phyloP scores from a whole-genome alignment of 2,329 filamentous ascomycete genomes.

The Daldinia eschscholtzii region DNA sequence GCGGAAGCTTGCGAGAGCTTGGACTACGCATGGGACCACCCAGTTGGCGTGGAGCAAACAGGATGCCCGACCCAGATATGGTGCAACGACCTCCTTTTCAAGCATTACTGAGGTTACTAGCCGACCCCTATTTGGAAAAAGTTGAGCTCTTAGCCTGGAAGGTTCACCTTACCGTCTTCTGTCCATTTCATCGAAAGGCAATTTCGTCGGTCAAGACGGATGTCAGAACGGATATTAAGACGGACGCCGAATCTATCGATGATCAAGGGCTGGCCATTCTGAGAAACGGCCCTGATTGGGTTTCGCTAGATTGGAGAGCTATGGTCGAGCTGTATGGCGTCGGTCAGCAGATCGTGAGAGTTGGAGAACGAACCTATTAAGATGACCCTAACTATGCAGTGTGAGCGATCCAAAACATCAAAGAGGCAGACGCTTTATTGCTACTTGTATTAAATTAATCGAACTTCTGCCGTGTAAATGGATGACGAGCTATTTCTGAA shows the following conservation, averaged over 20 bases:
- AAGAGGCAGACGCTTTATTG: constrained; percentile 1
- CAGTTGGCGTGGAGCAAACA: constrained; percentile 33
- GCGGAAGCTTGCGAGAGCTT: constrained; percentile 47
- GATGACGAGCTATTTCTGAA: neutral
- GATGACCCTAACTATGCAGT: neutral
- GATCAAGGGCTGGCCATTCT: constrained; percentile 43
- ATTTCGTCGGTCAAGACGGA: constrained; percentile 25
- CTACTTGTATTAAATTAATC: neutral
- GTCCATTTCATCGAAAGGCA: constrained; percentile 56
- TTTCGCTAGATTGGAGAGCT: constrained; percentile 38
- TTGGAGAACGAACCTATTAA: constrained; percentile 43
- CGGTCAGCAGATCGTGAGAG: constrained; percentile 41
- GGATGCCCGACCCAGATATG: constrained; percentile 39
- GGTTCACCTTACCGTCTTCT: constrained; percentile 57
- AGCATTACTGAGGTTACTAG: constrained; percentile 57
- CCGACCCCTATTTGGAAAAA: constrained; percentile 60
- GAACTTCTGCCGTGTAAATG: neutral
- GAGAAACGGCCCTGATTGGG: constrained; percentile 37
- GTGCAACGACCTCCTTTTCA: constrained; percentile 50
- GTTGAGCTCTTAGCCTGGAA: constrained; percentile 56
- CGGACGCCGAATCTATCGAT: constrained; percentile 42
- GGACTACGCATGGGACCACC: constrained; percentile 46
- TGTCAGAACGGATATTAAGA: constrained; percentile 21
- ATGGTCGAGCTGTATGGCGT: constrained; percentile 37
- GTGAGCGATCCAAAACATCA: constrained; percentile 10